Percentiles rank a stretch among this genome's conserved stretches.
These are phyloP conservation scores for Pleurotus salmoneostramineus DNA, from an alignment of 768 basidiomycete genomes.

Conservation along the genomic window DNA sequence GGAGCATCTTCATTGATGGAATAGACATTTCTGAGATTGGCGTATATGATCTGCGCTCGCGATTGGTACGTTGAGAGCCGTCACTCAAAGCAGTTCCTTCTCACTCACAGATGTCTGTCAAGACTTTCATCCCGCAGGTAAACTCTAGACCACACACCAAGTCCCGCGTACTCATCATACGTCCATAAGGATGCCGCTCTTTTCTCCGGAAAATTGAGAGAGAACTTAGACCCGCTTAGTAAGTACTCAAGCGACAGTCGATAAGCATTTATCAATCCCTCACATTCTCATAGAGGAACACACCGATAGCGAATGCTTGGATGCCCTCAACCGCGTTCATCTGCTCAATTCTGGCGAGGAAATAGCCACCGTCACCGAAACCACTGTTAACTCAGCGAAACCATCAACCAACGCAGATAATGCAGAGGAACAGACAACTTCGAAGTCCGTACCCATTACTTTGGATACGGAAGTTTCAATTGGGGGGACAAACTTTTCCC, in stretches of 20 bases:
- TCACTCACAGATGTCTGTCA: neutral
- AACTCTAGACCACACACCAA: neutral
- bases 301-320: conserved; percentile 73
- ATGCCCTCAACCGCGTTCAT: conserved; percentile 79
- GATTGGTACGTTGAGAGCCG: conserved; percentile 43
- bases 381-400: no score
- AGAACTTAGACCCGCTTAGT: conserved; percentile 75
- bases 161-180: conserved; percentile 10
- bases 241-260: conserved; percentile 11
- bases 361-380: no score
- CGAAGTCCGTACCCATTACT: no score
- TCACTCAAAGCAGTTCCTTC: neutral
- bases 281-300: conserved; percentile 55
- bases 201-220: conserved; percentile 81
- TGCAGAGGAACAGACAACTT: no score
- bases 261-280: neutral
- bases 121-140: conserved; percentile 78
- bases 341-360: conserved; percentile 36
- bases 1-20: conserved; percentile 80
- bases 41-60: conserved; percentile 78
- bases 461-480: no score
- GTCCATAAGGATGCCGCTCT: conserved; percentile 53
- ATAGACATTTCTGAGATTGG: conserved; percentile 87
- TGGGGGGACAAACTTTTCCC: conserved; percentile 81
- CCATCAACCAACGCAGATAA: no score